These are phyloP conservation scores for Saururus chinensis DNA, from an alignment of 164 flowering plant genomes.

Conservation along the genomic window DNA sequence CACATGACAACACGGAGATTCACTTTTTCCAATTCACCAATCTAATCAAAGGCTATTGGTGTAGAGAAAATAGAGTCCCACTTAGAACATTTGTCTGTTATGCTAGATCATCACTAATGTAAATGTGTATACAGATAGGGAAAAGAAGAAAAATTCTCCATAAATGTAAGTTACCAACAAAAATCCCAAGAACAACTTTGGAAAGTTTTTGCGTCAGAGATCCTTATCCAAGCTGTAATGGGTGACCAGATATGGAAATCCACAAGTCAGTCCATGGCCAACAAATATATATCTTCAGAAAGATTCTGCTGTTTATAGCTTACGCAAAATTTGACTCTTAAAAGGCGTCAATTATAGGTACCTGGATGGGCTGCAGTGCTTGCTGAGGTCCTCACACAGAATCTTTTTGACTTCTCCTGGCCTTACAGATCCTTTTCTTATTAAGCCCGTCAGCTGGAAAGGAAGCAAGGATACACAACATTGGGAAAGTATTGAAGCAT, in stretches of 20 bases:
- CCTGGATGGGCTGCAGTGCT: constrained; percentile 64
- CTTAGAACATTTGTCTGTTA: no score
- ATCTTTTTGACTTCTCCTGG: constrained; percentile 66
- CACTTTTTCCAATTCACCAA: no score
- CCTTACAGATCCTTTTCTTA: constrained; percentile 68
- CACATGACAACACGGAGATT: no score
- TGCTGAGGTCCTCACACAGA: constrained; percentile 73
- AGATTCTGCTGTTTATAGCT: not conserved
- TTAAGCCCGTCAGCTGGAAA: constrained; percentile 63
- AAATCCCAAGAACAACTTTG: not conserved
- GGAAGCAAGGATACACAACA: not conserved
- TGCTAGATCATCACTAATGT: no score
- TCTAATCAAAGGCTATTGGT: no score
- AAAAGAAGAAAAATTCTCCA: no score
- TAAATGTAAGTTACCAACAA: no score
- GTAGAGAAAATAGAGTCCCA: no score
- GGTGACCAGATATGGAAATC: not conserved
- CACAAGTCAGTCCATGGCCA: not conserved
- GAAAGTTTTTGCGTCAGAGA: not conserved
- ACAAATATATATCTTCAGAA: no score
- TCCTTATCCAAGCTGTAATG: not conserved
- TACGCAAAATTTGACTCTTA: not conserved
- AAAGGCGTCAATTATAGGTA: constrained; percentile 11
- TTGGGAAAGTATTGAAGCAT: not conserved
- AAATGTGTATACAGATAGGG: no score